A percentile compares a stretch with the other conserved stretches of the same genome.
Conservation (phyloP, 257 asterid genomes). For the Leonotis leonurus region DNA sequence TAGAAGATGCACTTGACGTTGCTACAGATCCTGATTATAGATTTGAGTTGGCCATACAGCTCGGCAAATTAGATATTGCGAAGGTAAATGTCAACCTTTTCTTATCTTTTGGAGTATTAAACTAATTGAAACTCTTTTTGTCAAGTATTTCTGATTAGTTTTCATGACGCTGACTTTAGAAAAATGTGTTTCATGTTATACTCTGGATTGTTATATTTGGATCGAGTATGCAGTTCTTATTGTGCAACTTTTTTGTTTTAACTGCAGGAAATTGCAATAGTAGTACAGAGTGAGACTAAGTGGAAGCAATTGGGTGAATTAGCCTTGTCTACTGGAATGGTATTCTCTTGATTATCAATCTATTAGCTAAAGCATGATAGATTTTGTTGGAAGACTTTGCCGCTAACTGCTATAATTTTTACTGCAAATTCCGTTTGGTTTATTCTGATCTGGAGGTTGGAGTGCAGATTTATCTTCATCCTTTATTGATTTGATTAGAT, state of each 20-base stretch:
- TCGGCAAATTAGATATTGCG: conserved; percentile 83
- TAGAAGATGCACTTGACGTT: conserved; percentile 81
- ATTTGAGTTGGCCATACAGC: conserved; percentile 93
- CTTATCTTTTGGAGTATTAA: not conserved
- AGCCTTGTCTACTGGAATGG: conserved; percentile 94
- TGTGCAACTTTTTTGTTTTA: conserved; percentile 1
- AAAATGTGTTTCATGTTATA: not conserved
- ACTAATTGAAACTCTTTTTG: not conserved
- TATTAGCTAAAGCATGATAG: conserved; percentile 10
- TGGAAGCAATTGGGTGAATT: conserved; percentile 99
- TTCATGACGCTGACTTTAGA: not conserved
- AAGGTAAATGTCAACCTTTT: conserved; percentile 36
- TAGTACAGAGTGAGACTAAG: conserved; percentile 73
- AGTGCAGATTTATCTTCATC: not conserved
- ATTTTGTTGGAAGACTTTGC: not conserved
- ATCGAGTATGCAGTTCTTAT: not conserved
- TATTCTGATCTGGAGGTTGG: not conserved
- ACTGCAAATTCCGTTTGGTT: not conserved
- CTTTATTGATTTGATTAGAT: not conserved
- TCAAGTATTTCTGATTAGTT: conserved; percentile 13
- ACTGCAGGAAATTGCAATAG: conserved; percentile 73
- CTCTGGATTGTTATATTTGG: conserved; percentile 2
- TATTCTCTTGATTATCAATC: conserved; percentile 26
- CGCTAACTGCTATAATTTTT: not conserved
- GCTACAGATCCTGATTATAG: conserved; percentile 94